A percentile compares a stretch with the other conserved stretches of the same genome.
Evolutionary conservation across 257 asterid genomes (phyloP).

Genomic region (Solanum bukasovii): DNA sequence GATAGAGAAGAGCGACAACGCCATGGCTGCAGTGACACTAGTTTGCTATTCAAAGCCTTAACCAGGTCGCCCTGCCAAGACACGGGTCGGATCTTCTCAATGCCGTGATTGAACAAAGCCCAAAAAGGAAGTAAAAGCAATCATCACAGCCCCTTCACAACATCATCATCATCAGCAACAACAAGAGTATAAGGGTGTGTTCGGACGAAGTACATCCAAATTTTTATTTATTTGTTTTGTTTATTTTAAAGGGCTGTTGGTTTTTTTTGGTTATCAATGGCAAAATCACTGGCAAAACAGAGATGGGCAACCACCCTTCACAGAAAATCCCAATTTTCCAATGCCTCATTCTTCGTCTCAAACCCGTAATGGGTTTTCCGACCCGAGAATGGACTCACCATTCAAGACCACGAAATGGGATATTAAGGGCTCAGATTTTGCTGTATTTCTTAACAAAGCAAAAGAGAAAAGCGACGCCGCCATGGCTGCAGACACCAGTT

Average conservation of each 20-base stretch:
- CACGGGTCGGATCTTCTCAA: neutral
- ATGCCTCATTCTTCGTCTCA: neutral
- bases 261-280: neutral
- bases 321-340: neutral
- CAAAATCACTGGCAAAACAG: neutral
- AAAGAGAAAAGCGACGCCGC: neutral
- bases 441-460: neutral
- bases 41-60: neutral
- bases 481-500: neutral
- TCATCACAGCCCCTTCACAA: neutral
- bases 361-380: neutral
- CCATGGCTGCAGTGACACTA: neutral
- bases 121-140: neutral
- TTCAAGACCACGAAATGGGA: neutral
- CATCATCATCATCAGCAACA: neutral
- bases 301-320: neutral
- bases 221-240: neutral
- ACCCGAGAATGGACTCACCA: neutral
- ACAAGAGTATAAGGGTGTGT: neutral
- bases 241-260: neutral
- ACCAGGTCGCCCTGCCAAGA: neutral
- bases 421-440: neutral
- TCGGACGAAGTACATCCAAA: neutral
- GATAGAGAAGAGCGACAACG: neutral
- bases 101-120: neutral